Evolutionary conservation across 352 stramenopile genomes (phyloP).

Genomic region (Phytophthora ohioensis): DNA sequence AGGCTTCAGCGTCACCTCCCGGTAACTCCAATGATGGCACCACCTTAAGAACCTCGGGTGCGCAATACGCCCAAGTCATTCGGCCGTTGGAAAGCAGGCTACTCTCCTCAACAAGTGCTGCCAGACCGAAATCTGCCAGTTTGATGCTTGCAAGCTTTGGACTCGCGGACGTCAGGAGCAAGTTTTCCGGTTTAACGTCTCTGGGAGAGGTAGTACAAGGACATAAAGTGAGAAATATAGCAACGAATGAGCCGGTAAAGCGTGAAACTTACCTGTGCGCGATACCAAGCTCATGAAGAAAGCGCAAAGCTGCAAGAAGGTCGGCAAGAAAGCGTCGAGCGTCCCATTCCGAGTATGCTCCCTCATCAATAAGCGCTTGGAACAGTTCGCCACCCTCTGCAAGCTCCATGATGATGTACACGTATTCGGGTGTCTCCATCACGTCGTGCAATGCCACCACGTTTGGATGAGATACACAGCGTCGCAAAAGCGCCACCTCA

Average conservation of each 20-base stretch:
- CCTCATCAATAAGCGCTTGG: conserved; percentile 71
- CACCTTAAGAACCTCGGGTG: conserved; percentile 67
- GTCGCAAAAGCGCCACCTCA: conserved; percentile 59
- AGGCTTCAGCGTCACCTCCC: conserved; percentile 13
- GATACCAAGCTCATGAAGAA: conserved; percentile 76
- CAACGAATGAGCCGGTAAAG: background rate
- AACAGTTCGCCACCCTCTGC: conserved; percentile 75
- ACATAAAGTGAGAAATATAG: conserved; percentile 14
- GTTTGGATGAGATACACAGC: conserved; percentile 62
- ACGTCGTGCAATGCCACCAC: conserved; percentile 63
- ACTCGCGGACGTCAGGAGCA: conserved; percentile 80
- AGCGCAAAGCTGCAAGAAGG: conserved; percentile 64
- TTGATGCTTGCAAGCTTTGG: conserved; percentile 77
- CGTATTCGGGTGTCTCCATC: conserved; percentile 57
- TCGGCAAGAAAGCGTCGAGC: conserved; percentile 57
- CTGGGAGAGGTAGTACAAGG: conserved; percentile 38
- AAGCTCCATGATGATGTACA: conserved; percentile 71
- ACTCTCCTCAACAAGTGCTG: conserved; percentile 61
- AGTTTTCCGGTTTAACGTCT: conserved; percentile 88
- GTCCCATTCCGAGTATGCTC: conserved; percentile 82
- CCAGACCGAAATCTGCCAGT: conserved; percentile 86
- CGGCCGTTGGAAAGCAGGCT: conserved; percentile 58
- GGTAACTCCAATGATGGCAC: background rate
- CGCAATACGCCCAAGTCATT: conserved; percentile 72
- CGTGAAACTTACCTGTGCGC: conserved; percentile 61